phyloP scores from a whole-genome alignment of 805 yeast species.

The Wickerhamomyces chambardii region DNA sequence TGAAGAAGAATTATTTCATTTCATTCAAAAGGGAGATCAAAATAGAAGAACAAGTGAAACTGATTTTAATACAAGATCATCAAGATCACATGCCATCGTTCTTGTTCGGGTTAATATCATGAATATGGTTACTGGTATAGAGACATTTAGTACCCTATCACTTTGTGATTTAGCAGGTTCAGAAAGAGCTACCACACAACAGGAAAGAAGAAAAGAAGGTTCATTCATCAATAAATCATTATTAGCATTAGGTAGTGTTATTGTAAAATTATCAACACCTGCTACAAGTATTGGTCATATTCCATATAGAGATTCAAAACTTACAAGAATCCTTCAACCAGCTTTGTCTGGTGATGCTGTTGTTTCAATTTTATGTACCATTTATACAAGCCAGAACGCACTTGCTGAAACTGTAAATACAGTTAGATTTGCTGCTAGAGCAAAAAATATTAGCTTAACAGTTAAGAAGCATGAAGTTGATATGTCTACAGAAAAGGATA shows the following conservation, averaged over 20 bases:
- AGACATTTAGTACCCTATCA: constrained; percentile 53
- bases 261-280: constrained; percentile 49
- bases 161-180: constrained; percentile 96
- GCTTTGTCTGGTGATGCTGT: constrained; percentile 83
- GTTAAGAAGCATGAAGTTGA: constrained; percentile 44
- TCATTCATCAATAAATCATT: constrained; percentile 87
- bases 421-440: constrained; percentile 85
- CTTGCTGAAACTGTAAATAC: constrained; percentile 82
- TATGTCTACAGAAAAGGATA: constrained; percentile 33
- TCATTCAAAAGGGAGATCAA: constrained; percentile 62
- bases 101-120: constrained; percentile 48
- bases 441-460: constrained; percentile 71
- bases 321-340: constrained; percentile 85
- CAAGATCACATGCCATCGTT: constrained; percentile 88
- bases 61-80: constrained; percentile 79
- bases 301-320: constrained; percentile 89
- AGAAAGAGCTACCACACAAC: constrained; percentile 62
- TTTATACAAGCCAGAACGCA: constrained; percentile 53
- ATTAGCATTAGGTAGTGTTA: constrained; percentile 87
- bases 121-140: constrained; percentile 28
- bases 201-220: constrained; percentile 88
- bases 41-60: constrained; percentile 80
- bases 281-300: constrained; percentile 48
- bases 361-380: constrained; percentile 81
- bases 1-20: constrained; percentile 49